Evolutionary conservation across 208 protist genomes (phyloP), one percentile per base, ranked within the genome.

Genomic region (Acanthamoeba quina): DNA sequence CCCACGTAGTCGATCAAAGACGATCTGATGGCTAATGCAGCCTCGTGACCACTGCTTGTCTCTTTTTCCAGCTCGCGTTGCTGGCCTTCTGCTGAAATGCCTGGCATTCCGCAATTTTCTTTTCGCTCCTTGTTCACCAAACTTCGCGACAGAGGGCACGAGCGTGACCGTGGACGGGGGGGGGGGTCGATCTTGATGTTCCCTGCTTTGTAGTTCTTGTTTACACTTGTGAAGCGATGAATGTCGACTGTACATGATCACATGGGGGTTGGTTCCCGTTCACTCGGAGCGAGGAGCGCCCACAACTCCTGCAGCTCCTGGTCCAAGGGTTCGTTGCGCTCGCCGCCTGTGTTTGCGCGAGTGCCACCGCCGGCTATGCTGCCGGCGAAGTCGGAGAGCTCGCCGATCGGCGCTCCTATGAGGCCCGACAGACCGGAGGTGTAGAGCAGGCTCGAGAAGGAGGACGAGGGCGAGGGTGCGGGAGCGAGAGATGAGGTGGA

Each of bases 241-340:
- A 54, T 64, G 58, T 64, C 6, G 15, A 24, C 58, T 21, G 21
- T 64, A 21, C 66, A 41, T 9, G 64, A 74, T 31, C 31, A 31
- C 66, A 44, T 74, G 34, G 31, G 6, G 7, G 26, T n/a, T 7
- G 26, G 31, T 41, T 74, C 66, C 9, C 66, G 66, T 0, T 78
- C 70, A 13, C 37, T 49, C 6, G 70, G 70, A 4, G 70, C 41
- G 17, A 78, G 70, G 21, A 78, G 70, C 0, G 70, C 70, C 70
- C 70, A 78, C 19, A 78, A 34, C 24, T 78, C 70, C 70, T 78
- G 70, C 37, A 78, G 70, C 37, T 78, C 70, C 13, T 41, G 70
- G 70, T 78, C 70, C 29, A 78, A 37, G 6, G 21, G 19, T 37
- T 78, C 70, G 13, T 6, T 26, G 5, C 37, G 21, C 26, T 78